Base-by-base conservation (phyloP, 495 filamentous ascomycete genomes). In the Rostrohypoxylon terebratum region DNA sequence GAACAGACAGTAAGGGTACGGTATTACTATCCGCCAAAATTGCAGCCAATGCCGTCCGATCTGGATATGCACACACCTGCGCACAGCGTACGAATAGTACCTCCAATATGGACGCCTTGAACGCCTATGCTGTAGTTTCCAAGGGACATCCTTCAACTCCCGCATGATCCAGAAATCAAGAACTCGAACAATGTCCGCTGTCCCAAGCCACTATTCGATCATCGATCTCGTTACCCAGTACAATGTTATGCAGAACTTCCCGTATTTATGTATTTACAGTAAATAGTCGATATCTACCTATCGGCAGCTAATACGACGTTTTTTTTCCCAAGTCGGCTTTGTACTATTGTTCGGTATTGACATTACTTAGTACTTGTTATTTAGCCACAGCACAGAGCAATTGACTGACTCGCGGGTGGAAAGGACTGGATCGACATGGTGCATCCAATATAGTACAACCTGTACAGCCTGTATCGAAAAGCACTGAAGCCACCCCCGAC, bases 1-100 rank as follows among this genome's bases (percentile, higher is more conserved):
- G 50, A 23, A 13, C 23, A 53, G 50, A 55, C 58, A 59, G 63
- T 60, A 68, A 61, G 21, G 54, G 62, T 66, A 67, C 63, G 58
- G 58, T 72, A 51, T 36, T 66, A 51, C 25, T 66, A 72, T 62
- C 50, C 62, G 48, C 23, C 44, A 21, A 36, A 5, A 13, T 38
- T 38, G 34, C 34, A 13, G 47, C 20, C 44, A 21, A 34, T 50
- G 23, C 28, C 21, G 14, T 14, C 40, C 11, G 34, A 14, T n/a
- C 16, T 45, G n/a, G n/a, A 59, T 38, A 69, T 9, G 13, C 57
- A 45, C 20, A 61, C 34, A 53, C 38, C 23, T 5, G 7, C 13
- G 36, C 36, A 53, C 23, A n/a, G 7, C 10, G 7, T 51, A 21
- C 3, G 47, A 28, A n/a, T 64, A n/a, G n/a, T 21, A 33, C 33